These are phyloP conservation scores for Xylaria curta DNA, from an alignment of 495 filamentous ascomycete genomes.

Conservation along the genomic window DNA sequence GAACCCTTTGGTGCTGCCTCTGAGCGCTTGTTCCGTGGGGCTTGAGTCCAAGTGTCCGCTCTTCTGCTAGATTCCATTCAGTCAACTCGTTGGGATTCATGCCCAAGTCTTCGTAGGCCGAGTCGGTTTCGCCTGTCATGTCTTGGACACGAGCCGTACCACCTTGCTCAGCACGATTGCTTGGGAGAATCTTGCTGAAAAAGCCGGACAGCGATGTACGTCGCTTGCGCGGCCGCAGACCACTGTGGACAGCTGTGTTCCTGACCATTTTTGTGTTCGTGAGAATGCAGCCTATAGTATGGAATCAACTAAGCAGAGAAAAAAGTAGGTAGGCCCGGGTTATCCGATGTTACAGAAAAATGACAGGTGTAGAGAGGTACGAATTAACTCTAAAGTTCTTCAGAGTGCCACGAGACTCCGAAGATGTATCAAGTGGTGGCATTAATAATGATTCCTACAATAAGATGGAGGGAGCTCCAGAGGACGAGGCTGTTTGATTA, in stretches of 20 bases:
- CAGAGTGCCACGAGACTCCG: background rate
- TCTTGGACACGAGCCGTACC: constrained; percentile 42
- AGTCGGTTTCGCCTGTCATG: constrained; percentile 29
- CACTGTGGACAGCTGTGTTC: background rate
- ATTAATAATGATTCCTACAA: background rate
- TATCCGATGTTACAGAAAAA: background rate
- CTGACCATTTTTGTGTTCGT: constrained; percentile 13
- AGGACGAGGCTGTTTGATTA: background rate
- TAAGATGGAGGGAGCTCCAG: background rate
- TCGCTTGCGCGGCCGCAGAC: constrained; percentile 27
- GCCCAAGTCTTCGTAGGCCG: constrained; percentile 25
- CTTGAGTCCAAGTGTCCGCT: constrained; percentile 20
- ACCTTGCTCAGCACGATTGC: constrained; percentile 51
- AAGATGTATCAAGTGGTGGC: background rate
- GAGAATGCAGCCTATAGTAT: background rate
- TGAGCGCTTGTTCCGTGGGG: constrained; percentile 17
- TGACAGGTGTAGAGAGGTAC: background rate
- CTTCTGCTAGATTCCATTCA: constrained; percentile 37
- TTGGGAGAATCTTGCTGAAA: constrained; percentile 47
- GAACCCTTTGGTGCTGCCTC: constrained; percentile 25
- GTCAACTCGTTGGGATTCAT: constrained; percentile 31
- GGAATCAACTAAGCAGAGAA: background rate
- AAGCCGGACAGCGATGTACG: constrained; percentile 41
- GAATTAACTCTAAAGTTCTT: background rate
- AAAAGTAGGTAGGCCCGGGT: background rate